Conservation (phyloP, 2,329 filamentous ascomycete species). For the Bipolaris cookei region DNA sequence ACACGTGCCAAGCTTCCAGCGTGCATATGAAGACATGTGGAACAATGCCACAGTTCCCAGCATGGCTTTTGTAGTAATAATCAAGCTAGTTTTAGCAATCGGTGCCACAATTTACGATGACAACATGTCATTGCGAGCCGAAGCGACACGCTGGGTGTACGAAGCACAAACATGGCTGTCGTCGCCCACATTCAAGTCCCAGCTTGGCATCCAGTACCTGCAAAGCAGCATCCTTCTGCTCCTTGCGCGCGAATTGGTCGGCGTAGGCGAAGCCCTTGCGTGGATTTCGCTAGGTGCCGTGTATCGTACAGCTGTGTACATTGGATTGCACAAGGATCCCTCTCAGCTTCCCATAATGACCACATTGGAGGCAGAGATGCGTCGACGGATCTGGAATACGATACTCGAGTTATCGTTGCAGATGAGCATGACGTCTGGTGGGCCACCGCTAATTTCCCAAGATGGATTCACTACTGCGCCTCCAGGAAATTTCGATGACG, state of each 20-base stretch:
- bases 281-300: slow-evolving; percentile 51
- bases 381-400: slow-evolving; percentile 42
- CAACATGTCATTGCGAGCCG: slow-evolving; percentile 56
- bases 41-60: slow-evolving; percentile 35
- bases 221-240: slow-evolving; percentile 54
- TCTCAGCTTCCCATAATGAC: slow-evolving; percentile 35
- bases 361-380: slow-evolving; percentile 37
- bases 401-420: slow-evolving; percentile 50
- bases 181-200: slow-evolving; percentile 60
- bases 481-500: slow-evolving; percentile 52
- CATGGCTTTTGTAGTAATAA: slow-evolving; percentile 59
- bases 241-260: slow-evolving; percentile 46
- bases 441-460: slow-evolving; percentile 43
- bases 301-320: slow-evolving; percentile 48
- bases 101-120: slow-evolving; percentile 61
- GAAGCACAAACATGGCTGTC: slow-evolving; percentile 64
- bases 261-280: slow-evolving; percentile 45
- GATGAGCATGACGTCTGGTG: slow-evolving; percentile 46
- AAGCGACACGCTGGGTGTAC: slow-evolving; percentile 63
- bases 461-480: slow-evolving; percentile 48
- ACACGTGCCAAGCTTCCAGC: slow-evolving; percentile 59
- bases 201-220: slow-evolving; percentile 58
- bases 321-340: slow-evolving; percentile 53
- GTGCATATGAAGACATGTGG: slow-evolving; percentile 62
- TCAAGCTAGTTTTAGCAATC: slow-evolving; percentile 66